A percentile compares a stretch with the other conserved stretches of the same genome.
Evolutionary conservation across 768 basidiomycete species (phyloP).

Genomic region (Suillus lakei): DNA sequence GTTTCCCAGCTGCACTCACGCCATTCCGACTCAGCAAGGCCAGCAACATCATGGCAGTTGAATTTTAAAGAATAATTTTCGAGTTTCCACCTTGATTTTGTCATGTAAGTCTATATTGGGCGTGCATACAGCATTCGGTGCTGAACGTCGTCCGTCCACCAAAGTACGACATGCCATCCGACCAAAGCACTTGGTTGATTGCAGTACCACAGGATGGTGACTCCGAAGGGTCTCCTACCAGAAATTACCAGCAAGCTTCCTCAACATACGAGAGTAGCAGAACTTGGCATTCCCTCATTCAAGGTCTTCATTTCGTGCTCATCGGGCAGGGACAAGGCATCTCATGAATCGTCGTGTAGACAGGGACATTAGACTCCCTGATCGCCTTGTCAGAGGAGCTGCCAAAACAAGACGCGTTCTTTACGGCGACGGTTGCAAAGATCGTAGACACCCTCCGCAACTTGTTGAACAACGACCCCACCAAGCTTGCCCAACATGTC

Average conservation of each 20-base stretch:
- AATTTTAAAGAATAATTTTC: constrained; percentile 19
- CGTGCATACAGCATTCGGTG: neutral
- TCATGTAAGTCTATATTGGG: constrained; percentile 18
- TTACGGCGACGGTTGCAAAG: constrained; percentile 89
- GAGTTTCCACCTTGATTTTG: constrained; percentile 13
- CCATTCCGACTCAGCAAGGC: constrained; percentile 10
- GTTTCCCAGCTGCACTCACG: constrained; percentile 10
- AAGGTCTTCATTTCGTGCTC: constrained; percentile 62
- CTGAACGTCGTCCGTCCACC: constrained; percentile 12
- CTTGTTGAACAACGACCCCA: constrained; percentile 85
- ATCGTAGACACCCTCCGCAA: constrained; percentile 92
- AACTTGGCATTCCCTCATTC: constrained; percentile 82
- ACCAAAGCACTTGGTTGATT: constrained; percentile 94
- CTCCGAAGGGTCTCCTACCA: constrained; percentile 70
- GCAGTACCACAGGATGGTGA: constrained; percentile 88
- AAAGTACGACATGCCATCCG: constrained; percentile 79
- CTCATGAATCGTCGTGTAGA: constrained; percentile 49
- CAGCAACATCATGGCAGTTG: constrained; percentile 12
- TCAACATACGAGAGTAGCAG: constrained; percentile 57
- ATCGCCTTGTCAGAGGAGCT: constrained; percentile 90
- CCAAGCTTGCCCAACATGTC: constrained; percentile 74
- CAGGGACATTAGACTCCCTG: constrained; percentile 91
- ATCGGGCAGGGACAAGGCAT: constrained; percentile 13
- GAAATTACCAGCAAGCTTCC: constrained; percentile 67
- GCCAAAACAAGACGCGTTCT: constrained; percentile 88